Evolutionary conservation across 2,329 filamentous ascomycete species (phyloP).

Genomic region (Teratosphaeria nubilosa): DNA sequence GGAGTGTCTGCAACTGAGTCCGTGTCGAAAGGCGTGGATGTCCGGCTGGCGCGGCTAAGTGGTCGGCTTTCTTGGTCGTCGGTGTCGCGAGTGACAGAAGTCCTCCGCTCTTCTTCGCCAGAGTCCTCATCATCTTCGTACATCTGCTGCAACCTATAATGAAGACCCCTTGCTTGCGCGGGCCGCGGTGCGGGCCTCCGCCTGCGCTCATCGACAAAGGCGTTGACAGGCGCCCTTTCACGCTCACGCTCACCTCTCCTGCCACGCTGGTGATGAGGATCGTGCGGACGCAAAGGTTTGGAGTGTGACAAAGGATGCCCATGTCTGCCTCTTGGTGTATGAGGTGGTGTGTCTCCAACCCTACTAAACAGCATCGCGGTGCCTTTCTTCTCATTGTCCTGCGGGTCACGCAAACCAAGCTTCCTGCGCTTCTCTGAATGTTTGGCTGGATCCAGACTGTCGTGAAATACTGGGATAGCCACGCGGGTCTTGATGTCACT

Average conservation of each 20-base stretch:
- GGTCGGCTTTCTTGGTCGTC: slow-evolving; percentile 78
- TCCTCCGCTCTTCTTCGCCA: slow-evolving; percentile 65
- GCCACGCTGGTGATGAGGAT: slow-evolving; percentile 31
- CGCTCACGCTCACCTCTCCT: slow-evolving; percentile 24
- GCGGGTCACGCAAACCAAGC: slow-evolving; percentile 63
- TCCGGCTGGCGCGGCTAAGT: slow-evolving; percentile 57
- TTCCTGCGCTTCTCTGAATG: slow-evolving; percentile 70
- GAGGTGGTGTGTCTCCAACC: slow-evolving; percentile 52
- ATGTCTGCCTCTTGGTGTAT: slow-evolving; percentile 48
- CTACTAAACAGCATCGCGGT: slow-evolving; percentile 32
- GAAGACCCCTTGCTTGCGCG: slow-evolving; percentile 62
- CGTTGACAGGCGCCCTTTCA: slow-evolving; percentile 31
- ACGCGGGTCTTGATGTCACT: slow-evolving; percentile 82
- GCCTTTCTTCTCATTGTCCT: slow-evolving; percentile 45
- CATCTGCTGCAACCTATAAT: slow-evolving; percentile 65
- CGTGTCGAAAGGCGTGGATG: slow-evolving; percentile 43
- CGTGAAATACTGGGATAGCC: slow-evolving; percentile 67
- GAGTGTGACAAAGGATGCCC: slow-evolving; percentile 28
- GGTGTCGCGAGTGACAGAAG: slow-evolving; percentile 61
- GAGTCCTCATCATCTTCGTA: slow-evolving; percentile 63
- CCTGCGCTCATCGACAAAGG: slow-evolving; percentile 49
- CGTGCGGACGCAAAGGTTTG: slow-evolving; percentile 34
- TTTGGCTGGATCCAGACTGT: slow-evolving; percentile 72
- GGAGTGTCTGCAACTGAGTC: slow-evolving; percentile 34
- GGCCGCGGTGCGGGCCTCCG: slow-evolving; percentile 47